These are phyloP conservation scores for Pseudoneurospora amorphoporcata DNA, from an alignment of 495 filamentous ascomycete genomes.

Conservation along the genomic window DNA sequence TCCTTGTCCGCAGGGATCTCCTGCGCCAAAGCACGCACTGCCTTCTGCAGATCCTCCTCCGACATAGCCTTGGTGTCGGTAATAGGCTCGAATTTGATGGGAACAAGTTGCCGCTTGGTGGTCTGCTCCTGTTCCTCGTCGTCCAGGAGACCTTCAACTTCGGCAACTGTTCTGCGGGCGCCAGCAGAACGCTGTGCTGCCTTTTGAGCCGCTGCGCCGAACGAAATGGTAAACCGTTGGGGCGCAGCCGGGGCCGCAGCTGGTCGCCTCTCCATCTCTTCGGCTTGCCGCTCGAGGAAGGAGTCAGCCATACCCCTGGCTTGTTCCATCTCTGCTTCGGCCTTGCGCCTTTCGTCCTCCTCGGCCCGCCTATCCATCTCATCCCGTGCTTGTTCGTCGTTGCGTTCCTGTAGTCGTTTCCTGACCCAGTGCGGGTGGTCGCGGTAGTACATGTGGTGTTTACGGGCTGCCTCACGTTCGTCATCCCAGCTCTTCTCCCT, in stretches of 20 bases:
- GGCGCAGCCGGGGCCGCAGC: constrained; percentile 37
- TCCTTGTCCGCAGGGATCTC: constrained; percentile 84
- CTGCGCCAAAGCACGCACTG: constrained; percentile 66
- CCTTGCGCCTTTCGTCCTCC: constrained; percentile 57
- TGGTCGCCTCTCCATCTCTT: constrained; percentile 67
- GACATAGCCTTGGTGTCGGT: constrained; percentile 59
- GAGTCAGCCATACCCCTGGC: constrained; percentile 82
- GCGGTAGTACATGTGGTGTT: constrained; percentile 71
- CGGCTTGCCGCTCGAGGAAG: constrained; percentile 81
- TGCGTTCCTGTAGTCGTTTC: constrained; percentile 62
- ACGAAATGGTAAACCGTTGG: constrained; percentile 85
- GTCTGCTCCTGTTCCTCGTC: constrained; percentile 77
- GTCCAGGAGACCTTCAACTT: constrained; percentile 88
- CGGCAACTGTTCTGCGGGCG: constrained; percentile 73
- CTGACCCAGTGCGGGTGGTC: constrained; percentile 78
- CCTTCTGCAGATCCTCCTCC: constrained; percentile 75
- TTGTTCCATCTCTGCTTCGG: constrained; percentile 63
- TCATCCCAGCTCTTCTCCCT: constrained; percentile 79
- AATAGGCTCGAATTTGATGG: constrained; percentile 79
- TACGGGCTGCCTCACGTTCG: constrained; percentile 63
- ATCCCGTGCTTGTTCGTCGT: constrained; percentile 63
- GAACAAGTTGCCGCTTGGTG: constrained; percentile 70
- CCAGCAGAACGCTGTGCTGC: constrained; percentile 61
- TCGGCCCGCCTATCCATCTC: constrained; percentile 73
- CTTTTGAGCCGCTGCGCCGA: constrained; percentile 77